Evolutionary conservation across 257 asterid species (phyloP), one percentile per base, ranked within the genome.

Genomic region (Fraxinus pennsylvanica): DNA sequence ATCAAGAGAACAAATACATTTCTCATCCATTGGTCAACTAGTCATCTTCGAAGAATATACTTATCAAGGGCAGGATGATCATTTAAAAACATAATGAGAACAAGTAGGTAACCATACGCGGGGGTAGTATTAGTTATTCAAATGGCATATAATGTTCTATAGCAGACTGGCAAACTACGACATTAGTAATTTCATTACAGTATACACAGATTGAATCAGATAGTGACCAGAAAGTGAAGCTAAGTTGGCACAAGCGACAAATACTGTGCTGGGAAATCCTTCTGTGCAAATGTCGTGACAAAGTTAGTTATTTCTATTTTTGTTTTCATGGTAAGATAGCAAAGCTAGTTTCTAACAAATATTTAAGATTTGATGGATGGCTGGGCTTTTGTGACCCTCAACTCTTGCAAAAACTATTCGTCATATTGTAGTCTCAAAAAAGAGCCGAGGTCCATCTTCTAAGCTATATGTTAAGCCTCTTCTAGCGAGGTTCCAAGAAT

Each of bases 261-360:
- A 61, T 61, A 21, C 25, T 29, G 68, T 22, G 33, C 68, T 61
- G 5, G 1, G 17, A 61, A 25, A 61, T 25, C 9, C 29, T 57
- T 54, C 27, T 6, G 4, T 57, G 66, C 9, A 5, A 7, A 57
- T 57, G 66, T 57, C 12, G 10, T 57, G 27, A 6, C 29, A 57
- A n/a, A n/a, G 66, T 9, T 54, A n/a, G 65, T 54, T 57, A 57
- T 57, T 57, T 57, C 66, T n/a, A n/a, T 57, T 57, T n/a, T n/a
- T 0, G 2, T 22, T 22, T 21, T 9, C 10, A 0, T 0, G 66
- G 33, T 61, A 9, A 61, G 10, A 61, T 61, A 61, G 17, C 14
- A 12, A 61, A 22, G 68, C 68, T 61, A 52, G 5, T 61, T 61
- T 22, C 9, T 9, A 21, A 61, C 2, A 8, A 61, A 61, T 13